Base-by-base conservation (phyloP, 306 rosid genomes). In the Castanospermum australe region DNA sequence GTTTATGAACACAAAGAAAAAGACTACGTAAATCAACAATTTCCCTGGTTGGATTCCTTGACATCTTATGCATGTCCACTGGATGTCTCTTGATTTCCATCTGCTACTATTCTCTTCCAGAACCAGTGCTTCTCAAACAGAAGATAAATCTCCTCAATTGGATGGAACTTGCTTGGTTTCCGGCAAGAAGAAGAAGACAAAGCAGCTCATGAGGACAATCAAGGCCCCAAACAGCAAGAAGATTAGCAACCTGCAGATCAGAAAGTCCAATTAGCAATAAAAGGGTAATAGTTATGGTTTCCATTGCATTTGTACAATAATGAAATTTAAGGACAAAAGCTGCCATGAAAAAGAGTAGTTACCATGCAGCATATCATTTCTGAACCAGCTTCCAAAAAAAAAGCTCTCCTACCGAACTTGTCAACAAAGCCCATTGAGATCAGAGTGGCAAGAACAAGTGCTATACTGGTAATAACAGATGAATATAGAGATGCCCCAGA, bases 91-190 rank as follows among this genome's bases (percentile, higher is more conserved):
- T 90, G 28, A 81, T 87, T 63, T 88, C 83, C 56, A 0, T 80
- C 60, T 32, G 15, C 50, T 6, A 90, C 87, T 0, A 71, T 6
- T 17, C 74, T 80, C 83, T 89, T 93, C 94, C 97, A 93, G 39
- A 85, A 88, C 96, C 94, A 88, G n/a, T 91, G 97, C 5, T 79
- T 83, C 81, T 93, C 81, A 82, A 85, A 93, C 0, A 93, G 90
- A 35, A 89, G 89, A 75, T 89, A 80, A 25, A 93, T 76, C 73
- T 91, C 97, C 75, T 93, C 96, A 8, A 91, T 91, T 0, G 97
- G 97, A 25, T 0, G 97, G 97, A 25, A 93, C 94, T 67, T 93
- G 96, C 65, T 91, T 90, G 35, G 97, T 93, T 51, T 93, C 97
- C 0, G 96, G 97, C 90, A 93, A 70, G n/a, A 93, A 66, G 81